These are phyloP conservation scores for Paramecium biaurelia DNA, from an alignment of 73 alveolate species.

Conservation along the genomic window DNA sequence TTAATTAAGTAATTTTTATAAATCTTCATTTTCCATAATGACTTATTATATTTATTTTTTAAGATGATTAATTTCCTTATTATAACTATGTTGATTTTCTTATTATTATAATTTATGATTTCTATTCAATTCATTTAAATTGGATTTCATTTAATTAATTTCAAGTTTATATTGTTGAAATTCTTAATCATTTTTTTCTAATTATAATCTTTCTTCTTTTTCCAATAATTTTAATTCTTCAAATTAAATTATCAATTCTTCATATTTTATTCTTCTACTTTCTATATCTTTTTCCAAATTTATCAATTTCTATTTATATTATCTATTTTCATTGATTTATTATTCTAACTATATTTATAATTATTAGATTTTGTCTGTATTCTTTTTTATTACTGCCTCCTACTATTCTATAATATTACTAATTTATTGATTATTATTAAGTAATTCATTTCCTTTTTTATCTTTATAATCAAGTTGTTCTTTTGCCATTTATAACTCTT, in stretches of 20 bases:
- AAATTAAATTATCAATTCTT: conserved; percentile 3
- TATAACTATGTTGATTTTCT: background rate
- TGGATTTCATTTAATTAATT: background rate
- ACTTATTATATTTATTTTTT: background rate
- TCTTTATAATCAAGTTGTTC: conserved; percentile 6
- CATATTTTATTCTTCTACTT: conserved; percentile 8
- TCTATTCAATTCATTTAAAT: background rate
- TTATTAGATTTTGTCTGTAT: background rate
- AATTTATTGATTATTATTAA: background rate
- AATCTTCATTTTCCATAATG: conserved; percentile 26
- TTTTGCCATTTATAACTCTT: background rate
- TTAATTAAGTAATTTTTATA: background rate
- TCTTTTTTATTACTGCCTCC: background rate
- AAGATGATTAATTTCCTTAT: background rate
- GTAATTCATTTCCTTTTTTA: conserved; percentile 10
- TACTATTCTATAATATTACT: background rate
- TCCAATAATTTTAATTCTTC: conserved; percentile 7
- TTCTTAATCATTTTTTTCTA: background rate
- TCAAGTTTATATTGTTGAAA: background rate
- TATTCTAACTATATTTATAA: background rate
- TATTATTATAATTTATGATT: background rate
- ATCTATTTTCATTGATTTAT: background rate
- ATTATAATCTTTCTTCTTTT: background rate
- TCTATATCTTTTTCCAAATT: conserved; percentile 16
- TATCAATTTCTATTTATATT: background rate